These are phyloP conservation scores for Juncus inflexus DNA, from an alignment of 176 grass and related monocot species.

Conservation along the genomic window DNA sequence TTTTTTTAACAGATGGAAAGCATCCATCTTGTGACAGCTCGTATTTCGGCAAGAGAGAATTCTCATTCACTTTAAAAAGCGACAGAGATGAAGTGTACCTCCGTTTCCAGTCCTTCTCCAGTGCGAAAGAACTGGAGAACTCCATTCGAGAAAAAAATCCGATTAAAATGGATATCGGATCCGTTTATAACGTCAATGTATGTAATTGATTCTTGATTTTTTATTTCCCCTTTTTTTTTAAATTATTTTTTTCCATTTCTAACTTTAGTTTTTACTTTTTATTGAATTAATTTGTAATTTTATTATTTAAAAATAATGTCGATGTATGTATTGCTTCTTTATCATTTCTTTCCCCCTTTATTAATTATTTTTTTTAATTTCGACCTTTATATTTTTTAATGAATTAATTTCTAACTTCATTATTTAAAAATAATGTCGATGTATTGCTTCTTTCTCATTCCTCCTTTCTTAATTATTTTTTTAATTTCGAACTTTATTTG, in stretches of 20 bases:
- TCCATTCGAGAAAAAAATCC: slow-evolving; percentile 85
- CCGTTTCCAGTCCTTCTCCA: slow-evolving; percentile 85
- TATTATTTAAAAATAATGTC: neutral
- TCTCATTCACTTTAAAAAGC: slow-evolving; percentile 89
- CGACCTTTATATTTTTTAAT: too few species aligned
- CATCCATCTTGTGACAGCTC: slow-evolving; percentile 85
- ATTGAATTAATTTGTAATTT: neutral
- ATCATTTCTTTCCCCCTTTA: too few species aligned
- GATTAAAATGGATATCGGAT: slow-evolving; percentile 87
- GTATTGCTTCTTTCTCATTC: neutral
- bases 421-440: too few species aligned
- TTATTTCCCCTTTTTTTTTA: neutral
- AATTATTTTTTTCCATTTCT: neutral
- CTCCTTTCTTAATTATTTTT: neutral
- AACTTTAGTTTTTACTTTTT: neutral
- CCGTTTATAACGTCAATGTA: slow-evolving; percentile 88
- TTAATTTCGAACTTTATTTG: neutral
- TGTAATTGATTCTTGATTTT: slow-evolving; percentile 20
- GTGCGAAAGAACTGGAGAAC: slow-evolving; percentile 54
- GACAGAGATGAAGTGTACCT: slow-evolving; percentile 59
- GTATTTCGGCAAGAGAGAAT: slow-evolving; percentile 69
- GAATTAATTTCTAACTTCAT: too few species aligned
- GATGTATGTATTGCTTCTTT: too few species aligned
- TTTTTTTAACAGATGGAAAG: slow-evolving; percentile 58
- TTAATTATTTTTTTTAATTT: too few species aligned